Evolutionary conservation across 495 filamentous ascomycete species (phyloP), one percentile per base, ranked within the genome.

Genomic region (Hapsidospora chrysogenum): DNA sequence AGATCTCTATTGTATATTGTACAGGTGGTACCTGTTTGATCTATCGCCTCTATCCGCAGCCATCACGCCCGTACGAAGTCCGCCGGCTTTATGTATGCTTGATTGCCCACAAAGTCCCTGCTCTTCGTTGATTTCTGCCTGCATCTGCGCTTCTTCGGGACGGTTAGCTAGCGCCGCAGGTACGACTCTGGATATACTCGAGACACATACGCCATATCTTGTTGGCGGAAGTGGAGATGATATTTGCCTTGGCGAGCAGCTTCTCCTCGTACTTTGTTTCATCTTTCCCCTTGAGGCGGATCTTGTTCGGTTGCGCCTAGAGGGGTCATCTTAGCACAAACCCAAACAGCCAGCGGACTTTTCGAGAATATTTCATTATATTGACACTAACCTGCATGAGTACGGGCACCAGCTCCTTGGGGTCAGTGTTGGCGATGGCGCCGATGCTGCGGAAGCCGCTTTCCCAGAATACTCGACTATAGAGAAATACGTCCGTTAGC

Each of bases 351-450:
- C 15, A n/a, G 29, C 10, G 10, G 8, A 6, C 18, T 37, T 26
- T 36, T 18, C 23, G 10, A 13, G 18, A 36, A 3, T 1, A 20
- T 33, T 9, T 33, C 29, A 15, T 31, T 58, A 31, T 49, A n/a
- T n/a, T n/a, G n/a, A n/a, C n/a, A n/a, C n/a, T n/a, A n/a, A 75
- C 74, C 63, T 79, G 73, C 53, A 78, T 65, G 37, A 89, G 51
- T 13, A 83, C 51, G n/a, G 76, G 72, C 2, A 80, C 56, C 31
- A 86, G 49, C 38, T 79, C 78, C 33, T 70, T 69, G 0, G 74
- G 64, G 29, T 78, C 64, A 0, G 78, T 74, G 36, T 73, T 76
- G 1, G 81, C 78, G 21, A 87, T 57, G 0, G 69, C 63, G 25
- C 70, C 68, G 31, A 86, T 53, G 15, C 68, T 77, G 41, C 67